phyloP scores from a whole-genome alignment of 2,329 filamentous ascomycete species.

The Cladophialophora chaetospira region DNA sequence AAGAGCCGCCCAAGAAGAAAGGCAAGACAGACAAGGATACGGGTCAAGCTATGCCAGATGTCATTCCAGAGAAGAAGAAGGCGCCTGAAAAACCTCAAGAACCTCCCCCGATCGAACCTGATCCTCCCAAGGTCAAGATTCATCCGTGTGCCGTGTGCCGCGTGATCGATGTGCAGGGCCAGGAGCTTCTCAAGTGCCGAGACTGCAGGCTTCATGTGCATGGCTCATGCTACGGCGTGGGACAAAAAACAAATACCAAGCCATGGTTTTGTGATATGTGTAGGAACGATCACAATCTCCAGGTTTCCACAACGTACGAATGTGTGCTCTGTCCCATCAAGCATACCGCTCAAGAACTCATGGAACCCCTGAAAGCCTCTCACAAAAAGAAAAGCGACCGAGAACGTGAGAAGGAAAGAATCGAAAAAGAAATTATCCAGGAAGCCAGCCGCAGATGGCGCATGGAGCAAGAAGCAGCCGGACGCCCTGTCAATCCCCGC shows the following conservation, averaged over 20 bases:
- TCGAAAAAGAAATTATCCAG: conserved; percentile 80
- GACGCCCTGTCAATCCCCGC: conserved; percentile 78
- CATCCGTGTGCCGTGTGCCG: conserved; percentile 86
- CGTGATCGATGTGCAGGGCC: conserved; percentile 69
- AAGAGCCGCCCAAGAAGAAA: conserved; percentile 64
- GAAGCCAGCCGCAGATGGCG: conserved; percentile 80
- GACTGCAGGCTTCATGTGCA: conserved; percentile 93
- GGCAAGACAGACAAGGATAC: conserved; percentile 57
- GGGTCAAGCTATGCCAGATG: conserved; percentile 47
- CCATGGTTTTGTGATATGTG: conserved; percentile 98
- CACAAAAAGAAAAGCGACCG: conserved; percentile 91
- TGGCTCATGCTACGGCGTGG: conserved; percentile 85
- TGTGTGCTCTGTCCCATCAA: conserved; percentile 89
- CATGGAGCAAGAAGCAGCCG: conserved; percentile 78
- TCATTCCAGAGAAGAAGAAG: conserved; percentile 60
- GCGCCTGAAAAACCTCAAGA: conserved; percentile 57
- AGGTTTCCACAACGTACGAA: conserved; percentile 91
- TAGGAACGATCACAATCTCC: conserved; percentile 86
- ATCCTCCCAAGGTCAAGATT: conserved; percentile 74
- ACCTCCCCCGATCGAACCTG: conserved; percentile 67
- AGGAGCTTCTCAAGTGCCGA: conserved; percentile 74
- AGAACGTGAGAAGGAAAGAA: conserved; percentile 81
- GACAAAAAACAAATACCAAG: conserved; percentile 55
- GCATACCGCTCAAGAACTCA: conserved; percentile 76
- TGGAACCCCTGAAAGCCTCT: conserved; percentile 75